These are phyloP conservation scores for Metarhizium rileyi DNA, from an alignment of 2,329 filamentous ascomycete species.

Conservation along the genomic window DNA sequence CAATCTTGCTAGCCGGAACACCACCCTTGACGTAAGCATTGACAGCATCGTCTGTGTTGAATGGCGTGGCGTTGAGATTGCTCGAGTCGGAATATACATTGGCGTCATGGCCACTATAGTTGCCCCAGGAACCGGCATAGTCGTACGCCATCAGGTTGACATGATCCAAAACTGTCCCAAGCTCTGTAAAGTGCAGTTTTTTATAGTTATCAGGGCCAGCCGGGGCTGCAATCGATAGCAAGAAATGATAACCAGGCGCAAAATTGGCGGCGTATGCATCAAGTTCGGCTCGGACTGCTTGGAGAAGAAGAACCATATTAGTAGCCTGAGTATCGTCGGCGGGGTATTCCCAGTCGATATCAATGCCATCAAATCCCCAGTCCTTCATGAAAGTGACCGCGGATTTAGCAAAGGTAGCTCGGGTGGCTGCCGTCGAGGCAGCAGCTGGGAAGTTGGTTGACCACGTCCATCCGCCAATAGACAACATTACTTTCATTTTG, in stretches of 20 bases:
- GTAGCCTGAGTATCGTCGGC: conserved; percentile 27
- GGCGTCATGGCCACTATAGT: conserved; percentile 54
- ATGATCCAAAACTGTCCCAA: conserved; percentile 42
- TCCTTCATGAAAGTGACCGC: conserved; percentile 64
- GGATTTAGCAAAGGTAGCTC: conserved; percentile 57
- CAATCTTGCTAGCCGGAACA: conserved; percentile 55
- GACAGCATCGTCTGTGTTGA: conserved; percentile 57
- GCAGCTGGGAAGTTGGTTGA: conserved; percentile 64
- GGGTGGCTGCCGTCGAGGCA: conserved; percentile 50
- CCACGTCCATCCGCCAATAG: conserved; percentile 81
- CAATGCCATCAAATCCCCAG: conserved; percentile 50
- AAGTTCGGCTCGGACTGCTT: conserved; percentile 34
- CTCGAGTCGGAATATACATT: conserved; percentile 53
- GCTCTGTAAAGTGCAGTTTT: conserved; percentile 34
- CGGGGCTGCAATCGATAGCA: conserved; percentile 43
- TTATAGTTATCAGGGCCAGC: conserved; percentile 40
- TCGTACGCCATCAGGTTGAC: conserved; percentile 71
- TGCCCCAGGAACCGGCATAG: conserved; percentile 63
- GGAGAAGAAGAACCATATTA: conserved; percentile 35
- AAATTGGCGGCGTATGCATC: conserved; percentile 36
- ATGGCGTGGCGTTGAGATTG: conserved; percentile 54
- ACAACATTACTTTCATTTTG: conserved; percentile 67
- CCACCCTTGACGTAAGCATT: conserved; percentile 53
- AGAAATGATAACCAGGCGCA: conserved; percentile 39
- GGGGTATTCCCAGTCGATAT: conserved; percentile 32